Evolutionary conservation across 176 grass and related monocot species (phyloP), one percentile per base, ranked within the genome.

Genomic region (Carex scoparia): DNA sequence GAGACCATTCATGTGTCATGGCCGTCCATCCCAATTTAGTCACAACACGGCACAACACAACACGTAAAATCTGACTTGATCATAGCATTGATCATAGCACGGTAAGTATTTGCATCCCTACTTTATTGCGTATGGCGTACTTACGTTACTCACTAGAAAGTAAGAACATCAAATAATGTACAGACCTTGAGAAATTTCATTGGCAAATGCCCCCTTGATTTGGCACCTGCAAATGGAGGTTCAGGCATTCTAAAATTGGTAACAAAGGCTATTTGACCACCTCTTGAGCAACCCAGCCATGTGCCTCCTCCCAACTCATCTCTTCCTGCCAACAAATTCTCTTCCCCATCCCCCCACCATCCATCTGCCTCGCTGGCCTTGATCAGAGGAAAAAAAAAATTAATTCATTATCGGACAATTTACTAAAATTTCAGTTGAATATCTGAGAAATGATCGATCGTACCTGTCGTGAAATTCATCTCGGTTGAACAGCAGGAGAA

Each of bases 381-480:
- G 12, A 49, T 68, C 62, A 31, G 12, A 2, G 28, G 10, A 49
- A 49, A 10, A 7, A 46, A 32, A 46, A 78, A 61, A 81, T 69
- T 35, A 84, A 61, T 40, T 81, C 56, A 48, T 46, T 38, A 44
- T 37, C 57, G 10, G 37, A 23, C 55, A 40, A 82, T 68, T 61
- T 31, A 57, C 54, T 35, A 23, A 35, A 71, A 9, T 18, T 61
- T 53, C 18, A 81, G 0, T 81, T 37, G 40, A 55, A 81, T 10
- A 19, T 67, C 15, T 48, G 38, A 86, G 57, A 54, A 81, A 59
- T 30, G 75, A 15, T 23, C 23, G 23, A 23, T 37, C 87, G 73
- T 83, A 86, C 95, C 95, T 98, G 49, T 85, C 86, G 72, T 90
- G 91, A 19, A 56, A 93, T 88, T 98, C 95, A 48, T 98, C 95